These are phyloP conservation scores for Fusarium veterinarium DNA, from an alignment of 2,329 filamentous ascomycete species.

Conservation along the genomic window DNA sequence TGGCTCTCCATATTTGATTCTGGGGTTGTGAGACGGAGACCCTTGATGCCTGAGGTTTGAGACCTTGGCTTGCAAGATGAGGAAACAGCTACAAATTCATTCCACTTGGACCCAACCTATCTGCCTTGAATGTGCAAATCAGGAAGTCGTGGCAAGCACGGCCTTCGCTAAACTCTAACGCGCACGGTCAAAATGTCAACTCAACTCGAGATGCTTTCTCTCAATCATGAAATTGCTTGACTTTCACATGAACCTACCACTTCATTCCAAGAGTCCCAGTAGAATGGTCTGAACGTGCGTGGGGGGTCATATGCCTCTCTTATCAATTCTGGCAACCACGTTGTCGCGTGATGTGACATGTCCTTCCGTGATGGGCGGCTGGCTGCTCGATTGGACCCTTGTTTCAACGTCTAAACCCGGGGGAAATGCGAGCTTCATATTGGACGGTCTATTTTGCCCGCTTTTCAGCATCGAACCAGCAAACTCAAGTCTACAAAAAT, in stretches of 20 bases:
- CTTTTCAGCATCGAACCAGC: slow-evolving; percentile 32
- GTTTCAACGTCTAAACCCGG: slow-evolving; percentile 34
- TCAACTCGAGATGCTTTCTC: background rate
- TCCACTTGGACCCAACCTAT: background rate
- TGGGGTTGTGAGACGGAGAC: background rate
- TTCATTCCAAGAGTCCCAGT: slow-evolving; percentile 29
- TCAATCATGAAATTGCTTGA: slow-evolving; percentile 1
- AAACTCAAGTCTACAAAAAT: background rate
- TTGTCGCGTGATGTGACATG: slow-evolving; percentile 44
- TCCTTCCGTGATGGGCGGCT: background rate
- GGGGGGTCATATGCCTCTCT: slow-evolving; percentile 30
- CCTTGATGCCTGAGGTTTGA: background rate
- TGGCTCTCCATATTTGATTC: background rate
- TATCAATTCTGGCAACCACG: slow-evolving; percentile 28
- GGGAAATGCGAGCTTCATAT: slow-evolving; percentile 37
- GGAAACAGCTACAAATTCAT: background rate
- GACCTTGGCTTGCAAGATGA: background rate
- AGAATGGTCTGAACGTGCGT: slow-evolving; percentile 27
- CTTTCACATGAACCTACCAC: background rate
- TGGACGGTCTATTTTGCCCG: slow-evolving; percentile 24
- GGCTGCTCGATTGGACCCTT: slow-evolving; percentile 31
- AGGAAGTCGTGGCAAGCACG: slow-evolving; percentile 3
- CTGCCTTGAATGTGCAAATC: background rate
- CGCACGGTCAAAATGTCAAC: slow-evolving; percentile 1
- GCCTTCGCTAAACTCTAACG: slow-evolving; percentile 8